Evolutionary conservation across 2,329 filamentous ascomycete species (phyloP), one percentile per base, ranked within the genome.

Genomic region (Raffaelea arxii): DNA sequence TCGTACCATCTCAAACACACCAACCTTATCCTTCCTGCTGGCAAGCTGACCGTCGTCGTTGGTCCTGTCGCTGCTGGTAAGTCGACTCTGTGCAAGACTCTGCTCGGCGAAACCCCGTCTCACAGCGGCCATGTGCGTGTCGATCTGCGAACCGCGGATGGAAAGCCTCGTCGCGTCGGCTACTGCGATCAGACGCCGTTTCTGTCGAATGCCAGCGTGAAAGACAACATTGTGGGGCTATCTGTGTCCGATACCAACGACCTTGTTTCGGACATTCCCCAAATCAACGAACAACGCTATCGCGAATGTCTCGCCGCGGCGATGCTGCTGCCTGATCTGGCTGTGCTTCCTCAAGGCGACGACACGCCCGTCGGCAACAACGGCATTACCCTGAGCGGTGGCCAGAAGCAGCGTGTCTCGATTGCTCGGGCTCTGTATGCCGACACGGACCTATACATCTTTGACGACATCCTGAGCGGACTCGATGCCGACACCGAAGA

Each of bases 51-150:
- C 9, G 59, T 72, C 4, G 52, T 72, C 1, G 55, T 68, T 10
- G 69, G 69, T 0, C 67, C 68, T 1, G 58, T 72, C 4, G 70
- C 64, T 1, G 65, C 63, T 1, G 70, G 70, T 0, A 73, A 73
- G 50, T 69, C 64, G 0, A 66, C 69, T 0, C 51, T 72, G 1
- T 62, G 68, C 50, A 66, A 65, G 44, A 62, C 61, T 0, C 53
- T 73, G 0, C 53, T 68, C 0, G 63, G 64, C 5, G 64, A 68
- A 52, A 56, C 62, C 2, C 61, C 63, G 1, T 53, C 58, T 2
- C 39, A 46, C 4, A 43, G 52, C 18, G 63, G 61, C 4, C 49
- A 41, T 3, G 54, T 65, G 4, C 36, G 49, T 1, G 45, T 62
- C 41, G 43, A 46, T 3, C 42, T 48, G 2, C 46, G 45, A 6